phyloP scores from a whole-genome alignment of 2,329 filamentous ascomycete genomes.

The Pseudogymnoascus sp. region DNA sequence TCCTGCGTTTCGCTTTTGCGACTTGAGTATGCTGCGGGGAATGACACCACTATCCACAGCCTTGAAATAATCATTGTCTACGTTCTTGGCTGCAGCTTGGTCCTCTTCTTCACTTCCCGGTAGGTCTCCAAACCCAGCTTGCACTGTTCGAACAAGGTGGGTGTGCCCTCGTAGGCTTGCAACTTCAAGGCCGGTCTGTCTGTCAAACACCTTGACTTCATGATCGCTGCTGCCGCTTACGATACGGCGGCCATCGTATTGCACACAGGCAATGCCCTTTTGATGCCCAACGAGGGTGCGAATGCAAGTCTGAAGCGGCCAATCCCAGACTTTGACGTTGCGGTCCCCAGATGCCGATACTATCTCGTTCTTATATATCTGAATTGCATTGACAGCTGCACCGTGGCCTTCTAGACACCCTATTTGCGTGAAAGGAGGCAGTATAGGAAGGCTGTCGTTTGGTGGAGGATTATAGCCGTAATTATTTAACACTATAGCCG shows the following conservation, averaged over 20 bases:
- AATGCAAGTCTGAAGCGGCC: constrained; percentile 65
- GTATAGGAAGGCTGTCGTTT: constrained; percentile 41
- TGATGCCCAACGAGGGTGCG: constrained; percentile 77
- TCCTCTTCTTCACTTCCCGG: constrained; percentile 72
- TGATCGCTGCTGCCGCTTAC: constrained; percentile 95
- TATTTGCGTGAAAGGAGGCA: constrained; percentile 64
- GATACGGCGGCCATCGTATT: constrained; percentile 88
- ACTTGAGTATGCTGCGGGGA: constrained; percentile 10
- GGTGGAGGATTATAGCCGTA: constrained; percentile 44
- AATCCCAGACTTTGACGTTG: constrained; percentile 89
- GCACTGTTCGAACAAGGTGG: constrained; percentile 84
- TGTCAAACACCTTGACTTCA: constrained; percentile 91
- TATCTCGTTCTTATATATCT: constrained; percentile 75
- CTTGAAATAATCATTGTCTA: constrained; percentile 65
- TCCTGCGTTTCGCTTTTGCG: constrained; percentile 44
- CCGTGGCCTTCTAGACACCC: constrained; percentile 74
- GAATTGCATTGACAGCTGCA: constrained; percentile 92
- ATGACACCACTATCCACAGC: constrained; percentile 45
- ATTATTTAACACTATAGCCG: constrained; percentile 42
- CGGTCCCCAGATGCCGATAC: constrained; percentile 94
- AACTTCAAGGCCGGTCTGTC: constrained; percentile 75
- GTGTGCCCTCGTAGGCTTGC: constrained; percentile 75
- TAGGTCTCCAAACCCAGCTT: constrained; percentile 86
- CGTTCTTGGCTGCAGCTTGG: constrained; percentile 58
- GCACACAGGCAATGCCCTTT: constrained; percentile 95